Percentiles rank a stretch among this genome's conserved stretches.
These are phyloP conservation scores for Capronia epimyces DNA, from an alignment of 2,329 filamentous ascomycete genomes.

Conservation along the genomic window DNA sequence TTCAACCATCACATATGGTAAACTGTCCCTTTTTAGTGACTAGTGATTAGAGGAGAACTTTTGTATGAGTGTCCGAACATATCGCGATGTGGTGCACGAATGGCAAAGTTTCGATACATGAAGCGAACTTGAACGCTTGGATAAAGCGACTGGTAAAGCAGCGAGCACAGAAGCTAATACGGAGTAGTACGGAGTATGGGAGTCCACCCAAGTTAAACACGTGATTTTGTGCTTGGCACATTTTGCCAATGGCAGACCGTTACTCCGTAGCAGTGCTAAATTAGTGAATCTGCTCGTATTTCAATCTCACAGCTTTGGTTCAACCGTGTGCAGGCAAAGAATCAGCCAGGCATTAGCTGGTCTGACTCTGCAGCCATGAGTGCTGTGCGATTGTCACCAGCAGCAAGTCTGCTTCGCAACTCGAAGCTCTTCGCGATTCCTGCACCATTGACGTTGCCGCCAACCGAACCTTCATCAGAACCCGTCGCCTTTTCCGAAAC, in stretches of 20 bases:
- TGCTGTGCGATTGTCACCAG: conserved; percentile 50
- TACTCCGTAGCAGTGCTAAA: not conserved
- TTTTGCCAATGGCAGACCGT: not conserved
- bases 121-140: too few relatives aligned
- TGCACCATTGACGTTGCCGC: conserved; percentile 62
- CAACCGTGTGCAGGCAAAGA: not conserved
- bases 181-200: too few relatives aligned
- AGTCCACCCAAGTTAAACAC: not conserved
- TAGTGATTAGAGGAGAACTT: too few relatives aligned
- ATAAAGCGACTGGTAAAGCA: too few relatives aligned
- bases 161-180: too few relatives aligned
- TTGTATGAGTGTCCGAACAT: too few relatives aligned
- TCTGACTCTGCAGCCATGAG: conserved; percentile 37
- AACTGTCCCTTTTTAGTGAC: too few relatives aligned
- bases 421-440: conserved; percentile 90
- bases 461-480: conserved; percentile 45
- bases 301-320: not conserved
- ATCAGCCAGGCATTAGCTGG: conserved; percentile 6
- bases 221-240: not conserved
- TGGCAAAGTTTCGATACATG: too few relatives aligned
- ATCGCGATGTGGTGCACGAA: too few relatives aligned
- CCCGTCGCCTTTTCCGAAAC: conserved; percentile 55
- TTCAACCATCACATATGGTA: too few relatives aligned
- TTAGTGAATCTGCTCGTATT: not conserved
- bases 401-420: conserved; percentile 67